Conservation (phyloP, 2,329 filamentous ascomycete genomes). For the Talaromyces marneffei region DNA sequence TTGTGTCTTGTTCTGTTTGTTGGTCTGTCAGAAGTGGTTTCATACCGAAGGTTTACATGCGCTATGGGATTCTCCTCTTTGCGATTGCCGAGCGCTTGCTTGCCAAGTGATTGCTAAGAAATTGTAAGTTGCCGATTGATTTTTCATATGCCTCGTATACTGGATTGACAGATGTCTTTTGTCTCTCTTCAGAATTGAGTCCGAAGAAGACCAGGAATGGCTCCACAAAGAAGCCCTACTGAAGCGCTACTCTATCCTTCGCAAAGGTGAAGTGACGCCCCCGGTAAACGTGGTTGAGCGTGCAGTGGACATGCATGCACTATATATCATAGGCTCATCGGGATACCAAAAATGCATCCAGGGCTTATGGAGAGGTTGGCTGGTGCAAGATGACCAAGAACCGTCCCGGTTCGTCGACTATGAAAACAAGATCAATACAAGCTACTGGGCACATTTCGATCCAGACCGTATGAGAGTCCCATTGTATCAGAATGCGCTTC, state of each 20-base stretch:
- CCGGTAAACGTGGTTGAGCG: constrained; percentile 88
- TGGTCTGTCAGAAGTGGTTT: constrained; percentile 72
- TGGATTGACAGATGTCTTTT: constrained; percentile 9
- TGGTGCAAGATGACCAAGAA: constrained; percentile 91
- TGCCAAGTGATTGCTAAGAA: constrained; percentile 90
- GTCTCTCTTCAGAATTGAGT: constrained; percentile 69
- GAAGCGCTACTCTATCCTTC: constrained; percentile 77
- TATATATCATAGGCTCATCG: constrained; percentile 80
- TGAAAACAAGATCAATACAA: constrained; percentile 69
- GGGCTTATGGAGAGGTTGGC: constrained; percentile 91
- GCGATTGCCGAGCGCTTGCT: constrained; percentile 69
- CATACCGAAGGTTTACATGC: constrained; percentile 70
- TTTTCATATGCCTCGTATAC: neutral
- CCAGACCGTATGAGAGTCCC: constrained; percentile 92
- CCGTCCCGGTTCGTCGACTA: constrained; percentile 87
- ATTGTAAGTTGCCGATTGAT: constrained; percentile 33
- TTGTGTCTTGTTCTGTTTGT: constrained; percentile 78
- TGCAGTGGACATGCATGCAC: constrained; percentile 84
- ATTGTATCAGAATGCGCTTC: constrained; percentile 83
- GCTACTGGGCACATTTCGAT: constrained; percentile 77
- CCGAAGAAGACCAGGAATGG: constrained; percentile 70
- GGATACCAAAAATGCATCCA: constrained; percentile 94
- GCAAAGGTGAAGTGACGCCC: constrained; percentile 63
- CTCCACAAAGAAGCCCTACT: constrained; percentile 76
- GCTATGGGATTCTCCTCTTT: constrained; percentile 87